Conservation (phyloP, 2,329 filamentous ascomycete species). For the Sodiomyces alkalinus region DNA sequence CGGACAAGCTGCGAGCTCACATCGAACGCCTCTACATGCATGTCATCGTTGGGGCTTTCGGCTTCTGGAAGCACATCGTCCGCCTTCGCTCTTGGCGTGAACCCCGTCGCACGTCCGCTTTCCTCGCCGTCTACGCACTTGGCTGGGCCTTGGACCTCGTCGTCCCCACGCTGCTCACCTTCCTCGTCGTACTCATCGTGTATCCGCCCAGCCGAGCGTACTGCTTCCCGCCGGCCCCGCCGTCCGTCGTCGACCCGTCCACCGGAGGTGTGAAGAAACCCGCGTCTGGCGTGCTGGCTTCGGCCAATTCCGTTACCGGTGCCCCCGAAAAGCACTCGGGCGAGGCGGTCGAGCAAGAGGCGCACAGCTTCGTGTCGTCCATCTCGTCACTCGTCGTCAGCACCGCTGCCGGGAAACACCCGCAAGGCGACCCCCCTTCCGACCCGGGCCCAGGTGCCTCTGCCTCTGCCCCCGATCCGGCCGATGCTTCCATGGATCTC, state of each 20-base stretch:
- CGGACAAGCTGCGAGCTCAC: slow-evolving; percentile 66
- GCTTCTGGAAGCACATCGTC: slow-evolving; percentile 57
- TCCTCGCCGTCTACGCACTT: slow-evolving; percentile 37
- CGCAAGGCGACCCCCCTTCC: slow-evolving; percentile 41
- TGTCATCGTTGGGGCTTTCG: slow-evolving; percentile 51
- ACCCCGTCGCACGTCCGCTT: slow-evolving; percentile 48
- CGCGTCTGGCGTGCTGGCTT: slow-evolving; percentile 58
- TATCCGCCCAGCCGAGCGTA: slow-evolving; percentile 45
- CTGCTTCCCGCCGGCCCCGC: slow-evolving; percentile 64
- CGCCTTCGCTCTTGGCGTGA: slow-evolving; percentile 71
- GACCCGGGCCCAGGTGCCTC: no score
- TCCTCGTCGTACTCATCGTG: slow-evolving; percentile 49
- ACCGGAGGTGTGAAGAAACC: slow-evolving; percentile 68
- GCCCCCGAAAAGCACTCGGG: slow-evolving; percentile 73
- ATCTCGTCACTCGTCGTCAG: slow-evolving; percentile 55
- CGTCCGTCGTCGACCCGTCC: slow-evolving; percentile 53
- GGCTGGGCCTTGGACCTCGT: slow-evolving; percentile 66
- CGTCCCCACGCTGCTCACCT: slow-evolving; percentile 40
- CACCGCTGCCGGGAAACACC: slow-evolving; percentile 63
- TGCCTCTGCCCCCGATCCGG: slow-evolving; percentile 35
- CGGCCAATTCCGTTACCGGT: slow-evolving; percentile 62
- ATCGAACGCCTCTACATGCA: slow-evolving; percentile 74
- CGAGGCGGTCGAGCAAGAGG: slow-evolving; percentile 71
- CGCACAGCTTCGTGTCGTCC: slow-evolving; percentile 62
- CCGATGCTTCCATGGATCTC: slow-evolving; percentile 19